Evolutionary conservation across 305 asterid genomes (phyloP), one percentile per base, ranked within the genome.

Genomic region (Andrographis paniculata): DNA sequence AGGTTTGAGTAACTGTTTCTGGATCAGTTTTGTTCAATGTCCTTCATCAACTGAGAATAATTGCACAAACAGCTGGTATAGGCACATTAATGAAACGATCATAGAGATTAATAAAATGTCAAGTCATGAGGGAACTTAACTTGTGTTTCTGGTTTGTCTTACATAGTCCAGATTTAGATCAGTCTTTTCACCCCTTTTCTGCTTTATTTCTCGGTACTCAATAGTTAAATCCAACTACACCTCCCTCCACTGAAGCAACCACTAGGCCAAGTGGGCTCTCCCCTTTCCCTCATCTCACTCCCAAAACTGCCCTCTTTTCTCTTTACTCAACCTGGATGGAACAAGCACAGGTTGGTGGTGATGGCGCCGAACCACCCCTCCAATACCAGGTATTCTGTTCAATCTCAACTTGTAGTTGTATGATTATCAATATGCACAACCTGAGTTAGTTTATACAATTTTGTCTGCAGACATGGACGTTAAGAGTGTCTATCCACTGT

Each of bases 401-500:
- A 14, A 38, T 45, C 23, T 46, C 17, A 24, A 17, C 37, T 42
- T 14, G 20, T 43, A 33, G 19, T 36, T 9, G 17, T 47, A 17
- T 30, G 42, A 20, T 39, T 9, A 54, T 42, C 35, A 28, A 49
- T 17, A 36, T 53, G 23, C 23, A 61, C 44, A 9, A 28, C 41
- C 1, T 50, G 2, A 28, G 13, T 40, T 19, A 33, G 11, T 39
- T 48, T 17, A 1, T 43, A 12, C 23, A 38, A 36, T 21, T 3
- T 37, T 45, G 4, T 59, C 39, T 64, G 75, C 69, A 79, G 89
- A 79, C 72, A 66, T 79, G 79, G 84, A 47, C 65, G 17, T 71
- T 79, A 66, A 76, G 64, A 66, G 84, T 79, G 52, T 65, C 82
- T 6, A 79, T 79, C 53, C 84, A 79, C 59, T 79, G 89, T 14